Conservation (phyloP, 176 grass and related monocot genomes). For the Hordeum marinum region DNA sequence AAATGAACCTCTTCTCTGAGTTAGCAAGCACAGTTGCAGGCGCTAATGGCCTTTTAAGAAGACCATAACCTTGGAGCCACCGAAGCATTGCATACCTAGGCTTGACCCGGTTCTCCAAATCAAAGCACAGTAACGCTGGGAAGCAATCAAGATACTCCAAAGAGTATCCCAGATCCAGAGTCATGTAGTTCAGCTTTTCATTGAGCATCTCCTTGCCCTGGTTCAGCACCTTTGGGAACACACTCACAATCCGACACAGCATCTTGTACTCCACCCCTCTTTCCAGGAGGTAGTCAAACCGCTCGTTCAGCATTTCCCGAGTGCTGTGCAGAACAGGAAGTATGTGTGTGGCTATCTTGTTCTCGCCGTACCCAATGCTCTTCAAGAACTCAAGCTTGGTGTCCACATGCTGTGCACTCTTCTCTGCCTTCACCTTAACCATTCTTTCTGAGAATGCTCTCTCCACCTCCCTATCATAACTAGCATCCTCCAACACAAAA, state of each 20-base stretch:
- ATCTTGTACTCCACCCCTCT: conserved; percentile 58
- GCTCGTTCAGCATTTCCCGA: conserved; percentile 49
- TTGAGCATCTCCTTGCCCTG: conserved; percentile 52
- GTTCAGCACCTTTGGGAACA: conserved; percentile 68
- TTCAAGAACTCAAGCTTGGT: conserved; percentile 72
- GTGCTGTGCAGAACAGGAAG: conserved; percentile 36
- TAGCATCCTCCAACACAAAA: conserved; percentile 50
- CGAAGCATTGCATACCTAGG: conserved; percentile 78
- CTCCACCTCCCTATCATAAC: conserved; percentile 44
- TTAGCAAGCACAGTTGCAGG: conserved; percentile 66
- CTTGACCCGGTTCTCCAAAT: conserved; percentile 80
- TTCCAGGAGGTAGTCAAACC: conserved; percentile 64
- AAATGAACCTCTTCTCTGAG: conserved; percentile 85
- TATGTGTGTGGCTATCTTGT: conserved; percentile 31
- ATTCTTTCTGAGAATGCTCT: conserved; percentile 49
- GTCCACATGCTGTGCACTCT: conserved; percentile 32
- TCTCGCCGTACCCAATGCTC: conserved; percentile 70
- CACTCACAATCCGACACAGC: conserved; percentile 65
- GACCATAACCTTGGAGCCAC: conserved; percentile 65
- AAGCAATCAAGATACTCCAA: conserved; percentile 72
- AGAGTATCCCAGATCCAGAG: conserved; percentile 57
- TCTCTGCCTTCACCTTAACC: conserved; percentile 43
- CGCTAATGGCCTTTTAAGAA: conserved; percentile 49
- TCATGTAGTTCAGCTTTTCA: conserved; percentile 72
- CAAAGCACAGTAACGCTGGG: conserved; percentile 75